Evolutionary conservation across 805 yeast species (phyloP).

Genomic region (Spathaspora hagerdaliae): DNA sequence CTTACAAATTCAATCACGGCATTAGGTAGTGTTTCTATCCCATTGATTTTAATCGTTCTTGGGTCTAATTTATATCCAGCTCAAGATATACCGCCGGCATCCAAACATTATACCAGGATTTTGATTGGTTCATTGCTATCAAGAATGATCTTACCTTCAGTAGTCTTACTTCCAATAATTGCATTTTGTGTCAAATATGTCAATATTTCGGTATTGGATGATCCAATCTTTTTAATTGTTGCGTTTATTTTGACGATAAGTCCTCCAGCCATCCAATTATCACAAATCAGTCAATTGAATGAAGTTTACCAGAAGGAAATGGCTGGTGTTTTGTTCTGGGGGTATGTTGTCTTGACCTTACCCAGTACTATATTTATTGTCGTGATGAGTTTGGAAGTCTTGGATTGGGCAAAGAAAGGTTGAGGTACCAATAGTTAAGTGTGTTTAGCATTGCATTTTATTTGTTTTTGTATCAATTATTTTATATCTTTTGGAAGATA

Average conservation of each 20-base stretch:
- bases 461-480: too few species aligned
- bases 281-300: conserved; percentile 77
- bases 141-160: conserved; percentile 74
- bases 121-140: conserved; percentile 68
- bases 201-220: conserved; percentile 66
- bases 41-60: conserved; percentile 67
- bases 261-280: conserved; percentile 81
- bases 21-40: conserved; percentile 73
- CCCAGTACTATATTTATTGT: conserved; percentile 75
- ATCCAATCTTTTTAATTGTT: conserved; percentile 76
- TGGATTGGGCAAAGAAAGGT: conserved; percentile 42
- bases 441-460: too few species aligned
- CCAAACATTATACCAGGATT: conserved; percentile 58
- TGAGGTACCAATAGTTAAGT: background rate
- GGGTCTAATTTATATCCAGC: conserved; percentile 79
- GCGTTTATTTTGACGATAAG: conserved; percentile 71
- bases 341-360: conserved; percentile 68
- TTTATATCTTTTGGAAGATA: too few species aligned
- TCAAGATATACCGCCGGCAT: conserved; percentile 61
- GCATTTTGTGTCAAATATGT: conserved; percentile 61
- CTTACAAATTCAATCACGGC: conserved; percentile 59
- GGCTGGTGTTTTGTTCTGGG: conserved; percentile 82
- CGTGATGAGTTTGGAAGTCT: conserved; percentile 58
- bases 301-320: conserved; percentile 74
- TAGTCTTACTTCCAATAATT: conserved; percentile 63